These are phyloP conservation scores for Suillus ampliporus DNA, from an alignment of 768 basidiomycete genomes.

Conservation along the genomic window DNA sequence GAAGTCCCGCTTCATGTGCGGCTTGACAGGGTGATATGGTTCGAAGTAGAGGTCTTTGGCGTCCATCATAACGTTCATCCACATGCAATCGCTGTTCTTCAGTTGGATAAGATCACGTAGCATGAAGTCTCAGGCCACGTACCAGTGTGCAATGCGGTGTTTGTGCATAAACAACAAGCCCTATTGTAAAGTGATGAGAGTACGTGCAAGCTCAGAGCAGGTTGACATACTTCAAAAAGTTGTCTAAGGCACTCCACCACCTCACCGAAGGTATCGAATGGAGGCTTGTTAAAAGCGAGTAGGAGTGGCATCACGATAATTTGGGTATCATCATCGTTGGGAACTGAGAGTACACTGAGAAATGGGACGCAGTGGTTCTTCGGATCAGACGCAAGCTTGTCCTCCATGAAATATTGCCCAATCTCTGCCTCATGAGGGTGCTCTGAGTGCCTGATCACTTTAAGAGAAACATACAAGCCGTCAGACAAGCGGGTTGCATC, in stretches of 20 bases:
- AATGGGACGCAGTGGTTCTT: slow-evolving; percentile 35
- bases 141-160: slow-evolving; percentile 43
- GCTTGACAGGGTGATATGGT: slow-evolving; percentile 29
- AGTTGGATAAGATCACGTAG: not conserved
- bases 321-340: slow-evolving; percentile 13
- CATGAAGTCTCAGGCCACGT: slow-evolving; percentile 14
- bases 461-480: slow-evolving; percentile 34
- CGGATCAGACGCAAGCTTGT: slow-evolving; percentile 8
- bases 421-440: slow-evolving; percentile 33
- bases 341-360: slow-evolving; percentile 19
- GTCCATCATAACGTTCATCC: slow-evolving; percentile 41
- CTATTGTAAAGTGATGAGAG: slow-evolving; percentile 18
- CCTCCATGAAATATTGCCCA: slow-evolving; percentile 24
- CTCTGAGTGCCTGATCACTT: slow-evolving; percentile 18
- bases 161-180: slow-evolving; percentile 43
- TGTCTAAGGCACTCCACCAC: slow-evolving; percentile 35
- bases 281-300: slow-evolving; percentile 21
- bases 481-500: slow-evolving; percentile 41
- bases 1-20: slow-evolving; percentile 23
- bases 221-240: slow-evolving; percentile 32
- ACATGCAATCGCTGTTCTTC: slow-evolving; percentile 30
- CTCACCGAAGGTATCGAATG: slow-evolving; percentile 30
- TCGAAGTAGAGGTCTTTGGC: slow-evolving; percentile 29
- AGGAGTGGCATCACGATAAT: slow-evolving; percentile 40
- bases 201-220: not conserved